A percentile compares a stretch with the other conserved stretches of the same genome.
Conservation (phyloP, 1,284 basidiomycete species). For the Ceratobasidium sp. region DNA sequence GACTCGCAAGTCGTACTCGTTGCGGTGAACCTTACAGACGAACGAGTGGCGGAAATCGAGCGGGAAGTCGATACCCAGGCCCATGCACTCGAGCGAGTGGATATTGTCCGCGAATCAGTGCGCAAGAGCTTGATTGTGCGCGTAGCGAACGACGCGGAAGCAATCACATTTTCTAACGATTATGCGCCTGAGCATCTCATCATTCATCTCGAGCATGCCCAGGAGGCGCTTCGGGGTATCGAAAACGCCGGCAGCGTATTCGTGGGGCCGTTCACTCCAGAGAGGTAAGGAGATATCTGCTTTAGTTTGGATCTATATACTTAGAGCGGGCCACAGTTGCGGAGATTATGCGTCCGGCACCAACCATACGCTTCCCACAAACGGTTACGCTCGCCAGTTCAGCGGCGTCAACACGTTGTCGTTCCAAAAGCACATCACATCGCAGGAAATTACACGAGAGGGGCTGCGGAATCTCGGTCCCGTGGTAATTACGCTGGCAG, state of each 20-base stretch:
- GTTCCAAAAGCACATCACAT: constrained; percentile 99
- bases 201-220: constrained; percentile 81
- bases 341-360: constrained; percentile 99
- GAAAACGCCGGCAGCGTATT: constrained; percentile 97
- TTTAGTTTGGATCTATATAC: neutral
- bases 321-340: constrained; percentile 67
- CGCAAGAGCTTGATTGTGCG: constrained; percentile 91
- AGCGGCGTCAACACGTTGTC: constrained; percentile 97
- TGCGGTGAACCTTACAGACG: constrained; percentile 73
- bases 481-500: constrained; percentile 88
- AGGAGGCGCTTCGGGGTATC: constrained; percentile 70
- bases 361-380: constrained; percentile 96
- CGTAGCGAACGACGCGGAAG: constrained; percentile 73
- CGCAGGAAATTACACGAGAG: constrained; percentile 85
- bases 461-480: constrained; percentile 88
- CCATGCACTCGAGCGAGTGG: constrained; percentile 84
- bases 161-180: constrained; percentile 91
- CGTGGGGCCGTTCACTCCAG: constrained; percentile 92
- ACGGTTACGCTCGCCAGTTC: constrained; percentile 97
- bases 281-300: constrained; percentile 70
- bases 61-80: constrained; percentile 90
- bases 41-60: constrained; percentile 80
- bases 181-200: constrained; percentile 99
- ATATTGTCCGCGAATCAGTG: constrained; percentile 91
- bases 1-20: constrained; percentile 98